A percentile compares a stretch with the other conserved stretches of the same genome.
Evolutionary conservation across 345 rosid species (phyloP).

Genomic region (Aquilaria sinensis): DNA sequence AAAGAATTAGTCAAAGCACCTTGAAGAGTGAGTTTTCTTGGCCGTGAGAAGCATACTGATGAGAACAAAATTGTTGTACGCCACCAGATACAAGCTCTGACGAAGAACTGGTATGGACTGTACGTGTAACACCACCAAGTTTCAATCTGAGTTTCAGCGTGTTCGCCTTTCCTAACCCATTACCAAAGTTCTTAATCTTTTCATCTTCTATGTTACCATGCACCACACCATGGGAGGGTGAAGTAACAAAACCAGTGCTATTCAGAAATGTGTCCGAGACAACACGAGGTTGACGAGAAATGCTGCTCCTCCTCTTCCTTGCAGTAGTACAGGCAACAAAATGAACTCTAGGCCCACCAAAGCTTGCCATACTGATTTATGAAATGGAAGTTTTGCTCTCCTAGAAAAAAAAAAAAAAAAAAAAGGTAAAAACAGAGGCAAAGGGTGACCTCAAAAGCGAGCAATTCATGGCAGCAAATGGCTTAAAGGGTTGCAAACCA

Average conservation of each 20-base stretch:
- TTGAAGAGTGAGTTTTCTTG: constrained; percentile 13
- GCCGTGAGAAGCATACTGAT: constrained; percentile 17
- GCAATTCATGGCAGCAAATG: too few relatives aligned
- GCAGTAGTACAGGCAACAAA: constrained; percentile 22
- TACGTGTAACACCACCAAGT: constrained; percentile 51
- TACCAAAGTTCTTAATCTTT: constrained; percentile 24
- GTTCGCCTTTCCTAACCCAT: constrained; percentile 36
- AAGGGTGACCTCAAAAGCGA: too few relatives aligned
- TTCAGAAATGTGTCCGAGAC: constrained; percentile 17
- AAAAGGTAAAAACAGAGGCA: too few relatives aligned
- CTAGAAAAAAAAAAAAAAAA: too few relatives aligned
- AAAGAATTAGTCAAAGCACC: constrained; percentile 7
- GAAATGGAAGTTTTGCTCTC: too few relatives aligned
- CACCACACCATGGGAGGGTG: constrained; percentile 20
- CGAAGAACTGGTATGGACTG: constrained; percentile 38
- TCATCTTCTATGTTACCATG: constrained; percentile 26
- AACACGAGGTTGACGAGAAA: constrained; percentile 39
- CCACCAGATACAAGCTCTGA: constrained; percentile 11
- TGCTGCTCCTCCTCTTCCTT: constrained; percentile 50
- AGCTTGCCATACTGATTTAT: constrained; percentile 34
- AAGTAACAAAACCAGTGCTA: constrained; percentile 20
- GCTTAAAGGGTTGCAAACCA: too few relatives aligned
- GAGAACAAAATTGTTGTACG: constrained; percentile 6
- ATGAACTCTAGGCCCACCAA: constrained; percentile 23
- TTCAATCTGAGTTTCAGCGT: constrained; percentile 58